A percentile compares a stretch with the other conserved stretches of the same genome.
phyloP scores from a whole-genome alignment of 202 grass and related monocot species.

The Tripidium arundinaceum region DNA sequence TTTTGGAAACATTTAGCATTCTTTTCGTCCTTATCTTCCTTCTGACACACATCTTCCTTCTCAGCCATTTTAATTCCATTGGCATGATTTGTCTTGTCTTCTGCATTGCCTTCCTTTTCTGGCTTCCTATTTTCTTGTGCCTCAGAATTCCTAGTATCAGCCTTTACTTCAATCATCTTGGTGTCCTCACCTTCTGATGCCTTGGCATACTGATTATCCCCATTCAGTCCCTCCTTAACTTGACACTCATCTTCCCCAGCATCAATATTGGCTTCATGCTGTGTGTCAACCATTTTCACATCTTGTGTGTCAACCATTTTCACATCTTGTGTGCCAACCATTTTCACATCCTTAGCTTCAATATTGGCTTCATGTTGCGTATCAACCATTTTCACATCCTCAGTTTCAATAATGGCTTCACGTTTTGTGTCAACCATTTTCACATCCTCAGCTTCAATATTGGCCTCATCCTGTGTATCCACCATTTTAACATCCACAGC shows the following conservation, averaged over 20 bases:
- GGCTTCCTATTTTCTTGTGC: not conserved
- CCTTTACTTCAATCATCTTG: slow-evolving; percentile 36
- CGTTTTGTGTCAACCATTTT: not conserved
- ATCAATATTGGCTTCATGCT: not conserved
- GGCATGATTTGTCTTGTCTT: not conserved
- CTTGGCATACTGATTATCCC: not conserved
- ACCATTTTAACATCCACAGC: slow-evolving; percentile 13
- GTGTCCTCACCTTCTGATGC: slow-evolving; percentile 13
- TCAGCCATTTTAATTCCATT: not conserved
- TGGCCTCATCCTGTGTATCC: not conserved
- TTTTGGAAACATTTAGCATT: not conserved
- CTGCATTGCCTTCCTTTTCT: not conserved
- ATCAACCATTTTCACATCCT: not conserved
- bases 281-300: not conserved
- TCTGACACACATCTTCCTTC: not conserved
- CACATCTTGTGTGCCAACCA: not conserved
- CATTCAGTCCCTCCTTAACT: slow-evolving; percentile 1
- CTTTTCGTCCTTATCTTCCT: slow-evolving; percentile 16
- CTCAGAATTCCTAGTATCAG: not conserved
- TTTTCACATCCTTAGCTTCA: slow-evolving; percentile 11
- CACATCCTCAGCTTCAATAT: slow-evolving; percentile 4
- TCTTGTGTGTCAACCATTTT: not conserved
- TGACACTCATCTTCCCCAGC: not conserved
- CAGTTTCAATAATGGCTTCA: not conserved
- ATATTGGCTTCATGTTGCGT: not conserved